Evolutionary conservation across 768 basidiomycete genomes (phyloP), one percentile per base, ranked within the genome.

Genomic region (Tricholoma sp.): DNA sequence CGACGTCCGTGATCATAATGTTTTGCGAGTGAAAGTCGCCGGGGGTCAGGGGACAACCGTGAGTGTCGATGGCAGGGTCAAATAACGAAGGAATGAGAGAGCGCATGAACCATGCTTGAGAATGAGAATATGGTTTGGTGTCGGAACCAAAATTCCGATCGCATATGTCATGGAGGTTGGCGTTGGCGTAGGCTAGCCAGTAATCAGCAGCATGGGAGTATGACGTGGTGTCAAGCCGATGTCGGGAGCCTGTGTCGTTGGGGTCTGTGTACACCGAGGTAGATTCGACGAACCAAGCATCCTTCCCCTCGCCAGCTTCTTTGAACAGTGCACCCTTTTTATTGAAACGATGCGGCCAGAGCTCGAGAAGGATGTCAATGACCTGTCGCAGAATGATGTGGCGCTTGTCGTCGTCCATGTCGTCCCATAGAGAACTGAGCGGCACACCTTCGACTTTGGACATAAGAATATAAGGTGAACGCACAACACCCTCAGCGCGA

Each of bases 11-110:
- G 29, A 59, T 50, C 61, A 64, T 54, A 54, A 62, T 62, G 28
- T 64, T 64, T 55, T 64, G 59, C 8, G 63, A 64, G 49, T 64
- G 63, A 48, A 64, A 64, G 42, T 64, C 59, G 36, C 61, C 63
- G 33, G 57, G 63, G 53, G 37, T 52, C 15, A 64, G 58, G 4
- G 57, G 63, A 51, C 32, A 60, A 6, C 62, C 63, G 37, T 48
- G 17, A 18, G 15, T 15, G 31, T 60, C 61, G 52, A 57, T 20
- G 37, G 49, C 36, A 32, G 61, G 52, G 54, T 62, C 59, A 12
- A 17, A 50, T n/a, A 50, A 7, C 3, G 31, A 7, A 18, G 50
- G 50, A 15, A 33, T 17, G 34, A 50, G 29, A 8, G 50, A 50
- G 29, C 50, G 50, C 50, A 50, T 50, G 50, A 50, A 50, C 50